phyloP scores from a whole-genome alignment of 352 stramenopile genomes.

The Phytophthora brassicae region DNA sequence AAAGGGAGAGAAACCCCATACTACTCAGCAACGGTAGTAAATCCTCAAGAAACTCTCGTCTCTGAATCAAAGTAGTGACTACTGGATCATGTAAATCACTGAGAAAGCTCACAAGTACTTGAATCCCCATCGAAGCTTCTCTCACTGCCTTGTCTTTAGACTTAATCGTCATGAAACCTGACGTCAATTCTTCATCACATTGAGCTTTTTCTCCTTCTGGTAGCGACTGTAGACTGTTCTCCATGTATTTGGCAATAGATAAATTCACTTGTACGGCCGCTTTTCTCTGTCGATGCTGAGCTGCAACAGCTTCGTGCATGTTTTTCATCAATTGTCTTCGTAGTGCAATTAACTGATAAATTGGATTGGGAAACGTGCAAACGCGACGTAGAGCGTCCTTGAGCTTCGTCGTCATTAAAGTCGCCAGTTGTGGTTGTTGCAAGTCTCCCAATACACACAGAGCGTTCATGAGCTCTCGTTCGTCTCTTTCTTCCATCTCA shows the following conservation, averaged over 20 bases:
- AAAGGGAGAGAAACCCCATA: slow-evolving; percentile 46
- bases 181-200: background rate
- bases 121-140: slow-evolving; percentile 49
- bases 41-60: slow-evolving; percentile 50
- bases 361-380: slow-evolving; percentile 54
- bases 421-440: slow-evolving; percentile 39
- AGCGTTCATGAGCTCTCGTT: slow-evolving; percentile 46
- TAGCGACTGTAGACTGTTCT: background rate
- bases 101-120: slow-evolving; percentile 44
- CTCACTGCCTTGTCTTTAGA: slow-evolving; percentile 32
- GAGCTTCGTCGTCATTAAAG: slow-evolving; percentile 53
- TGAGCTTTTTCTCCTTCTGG: background rate
- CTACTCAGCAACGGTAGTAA: slow-evolving; percentile 42
- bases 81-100: slow-evolving; percentile 29
- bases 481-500: slow-evolving; percentile 4
- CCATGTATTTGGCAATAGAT: slow-evolving; percentile 12
- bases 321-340: slow-evolving; percentile 56
- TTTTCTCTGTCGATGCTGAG: slow-evolving; percentile 51
- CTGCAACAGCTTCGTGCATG: slow-evolving; percentile 51
- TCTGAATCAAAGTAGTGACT: slow-evolving; percentile 19
- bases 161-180: slow-evolving; percentile 7
- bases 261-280: slow-evolving; percentile 21
- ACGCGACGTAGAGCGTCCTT: slow-evolving; percentile 39
- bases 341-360: slow-evolving; percentile 57
- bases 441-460: slow-evolving; percentile 57